Conservation (phyloP, 192 early-diverging fungal species). For the Coemansia furcata region DNA sequence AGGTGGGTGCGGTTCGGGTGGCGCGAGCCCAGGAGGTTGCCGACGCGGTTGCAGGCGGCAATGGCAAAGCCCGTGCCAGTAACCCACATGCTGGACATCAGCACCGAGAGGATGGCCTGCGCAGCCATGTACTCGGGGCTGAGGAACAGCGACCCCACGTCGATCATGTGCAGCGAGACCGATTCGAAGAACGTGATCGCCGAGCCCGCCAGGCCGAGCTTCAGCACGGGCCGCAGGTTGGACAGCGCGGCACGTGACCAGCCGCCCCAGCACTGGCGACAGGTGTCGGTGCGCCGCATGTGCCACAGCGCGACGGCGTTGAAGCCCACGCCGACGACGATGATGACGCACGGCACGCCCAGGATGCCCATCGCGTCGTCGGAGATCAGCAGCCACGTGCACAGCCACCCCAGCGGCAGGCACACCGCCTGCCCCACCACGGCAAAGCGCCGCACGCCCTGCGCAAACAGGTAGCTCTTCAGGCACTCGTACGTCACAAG, state of each 20-base stretch:
- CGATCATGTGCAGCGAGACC: slow-evolving; percentile 72
- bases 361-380: slow-evolving; percentile 58
- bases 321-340: slow-evolving; percentile 55
- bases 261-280: slow-evolving; percentile 78
- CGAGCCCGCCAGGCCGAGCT: slow-evolving; percentile 76
- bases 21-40: slow-evolving; percentile 66
- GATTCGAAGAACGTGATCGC: slow-evolving; percentile 79
- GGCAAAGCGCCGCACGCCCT: slow-evolving; percentile 84
- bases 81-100: slow-evolving; percentile 63
- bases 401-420: slow-evolving; percentile 65
- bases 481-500: slow-evolving; percentile 76
- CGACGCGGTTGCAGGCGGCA: slow-evolving; percentile 78
- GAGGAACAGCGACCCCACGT: slow-evolving; percentile 73
- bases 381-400: slow-evolving; percentile 77
- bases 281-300: slow-evolving; percentile 59
- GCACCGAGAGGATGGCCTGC: slow-evolving; percentile 74
- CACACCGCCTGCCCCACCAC: slow-evolving; percentile 70
- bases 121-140: slow-evolving; percentile 76
- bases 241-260: slow-evolving; percentile 71
- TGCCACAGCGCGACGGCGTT: slow-evolving; percentile 54
- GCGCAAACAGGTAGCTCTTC: slow-evolving; percentile 82
- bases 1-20: slow-evolving; percentile 54
- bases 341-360: slow-evolving; percentile 69
- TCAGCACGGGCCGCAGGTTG: slow-evolving; percentile 58
- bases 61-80: slow-evolving; percentile 71